Base-by-base conservation (phyloP, 164 flowering plant species). In the Vitis amurensis region DNA sequence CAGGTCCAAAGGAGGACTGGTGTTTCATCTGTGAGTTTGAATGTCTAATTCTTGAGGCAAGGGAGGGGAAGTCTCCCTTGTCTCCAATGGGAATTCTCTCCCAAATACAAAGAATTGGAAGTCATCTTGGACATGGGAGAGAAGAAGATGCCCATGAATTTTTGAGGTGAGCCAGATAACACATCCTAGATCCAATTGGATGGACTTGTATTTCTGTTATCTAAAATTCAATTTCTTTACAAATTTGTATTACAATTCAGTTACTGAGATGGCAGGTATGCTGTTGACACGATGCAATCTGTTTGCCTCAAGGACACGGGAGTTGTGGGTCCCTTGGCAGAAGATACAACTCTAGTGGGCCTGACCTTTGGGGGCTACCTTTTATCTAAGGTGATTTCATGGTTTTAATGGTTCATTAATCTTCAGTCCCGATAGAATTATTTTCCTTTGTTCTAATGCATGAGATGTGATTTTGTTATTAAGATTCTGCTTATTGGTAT, bases 1-100 rank as follows among this genome's bases (percentile, higher is more conserved):
- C 79, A 92, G 97, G 97, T 76, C 76, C 68, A 68, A 84, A 79
- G 77, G 84, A 81, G 73, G 90, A 76, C 10, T 88, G 98, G 98
- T 93, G 98, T 63, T 93, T 91, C 74, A 82, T 83, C 10, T 93
- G 98, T 85, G 97, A 93, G 76, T 83, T 93, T 79, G 95, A 91
- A 74, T 59, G 69, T 71, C 76, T 93, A 14, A 73, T 91, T 76
- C 17, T 74, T 63, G 85, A 83, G 77, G 85, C 86, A 23, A 88
- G 73, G 82, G 90, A 83, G 71, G 90, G 93, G 55, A 76, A 73
- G 50, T 86, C 85, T 65, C 85, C 89, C 14, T 27, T 89, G 19
- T 86, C 94, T 29, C 97, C 98, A 0, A 84, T 82, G 68, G 75
- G 83, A 10, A 87, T 93, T 63, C 64, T 85, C 8, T 85, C 89